These are phyloP conservation scores for Xylaria sp. DNA, from an alignment of 2,329 filamentous ascomycete genomes.

Conservation along the genomic window DNA sequence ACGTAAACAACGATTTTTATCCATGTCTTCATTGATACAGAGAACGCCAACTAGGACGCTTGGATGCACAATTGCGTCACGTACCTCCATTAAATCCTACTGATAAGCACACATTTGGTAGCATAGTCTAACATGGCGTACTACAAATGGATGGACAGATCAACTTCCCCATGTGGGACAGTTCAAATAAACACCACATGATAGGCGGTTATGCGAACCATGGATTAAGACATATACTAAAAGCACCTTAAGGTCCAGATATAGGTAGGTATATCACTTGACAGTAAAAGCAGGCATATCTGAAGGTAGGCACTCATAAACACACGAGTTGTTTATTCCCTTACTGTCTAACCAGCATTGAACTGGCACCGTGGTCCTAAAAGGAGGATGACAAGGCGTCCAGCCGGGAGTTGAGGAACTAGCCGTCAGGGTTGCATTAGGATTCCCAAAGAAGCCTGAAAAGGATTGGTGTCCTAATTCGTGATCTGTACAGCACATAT, in stretches of 20 bases:
- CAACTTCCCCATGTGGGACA: slow-evolving; percentile 12
- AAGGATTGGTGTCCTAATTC: neutral
- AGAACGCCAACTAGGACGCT: slow-evolving; percentile 12
- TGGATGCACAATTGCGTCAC: slow-evolving; percentile 32
- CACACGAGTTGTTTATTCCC: neutral
- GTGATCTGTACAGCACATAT: neutral
- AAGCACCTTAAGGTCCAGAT: neutral
- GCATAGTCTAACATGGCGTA: neutral
- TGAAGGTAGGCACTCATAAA: neutral
- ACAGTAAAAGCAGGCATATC: neutral
- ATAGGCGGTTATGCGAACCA: slow-evolving; percentile 19
- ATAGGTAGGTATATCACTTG: neutral
- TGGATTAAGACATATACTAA: neutral
- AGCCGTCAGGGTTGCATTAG: neutral
- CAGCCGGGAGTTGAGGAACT: slow-evolving; percentile 2
- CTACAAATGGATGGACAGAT: neutral
- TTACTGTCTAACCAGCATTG: neutral
- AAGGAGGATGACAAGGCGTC: slow-evolving; percentile 22
- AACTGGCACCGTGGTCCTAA: neutral
- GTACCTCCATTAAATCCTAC: slow-evolving; percentile 1
- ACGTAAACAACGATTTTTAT: neutral
- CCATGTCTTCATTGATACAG: neutral
- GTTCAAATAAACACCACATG: slow-evolving; percentile 6
- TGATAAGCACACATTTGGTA: neutral
- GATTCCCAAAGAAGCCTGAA: neutral